Evolutionary conservation across 495 filamentous ascomycete genomes (phyloP), one percentile per base, ranked within the genome.

Genomic region (Penicillium simplicissimum): DNA sequence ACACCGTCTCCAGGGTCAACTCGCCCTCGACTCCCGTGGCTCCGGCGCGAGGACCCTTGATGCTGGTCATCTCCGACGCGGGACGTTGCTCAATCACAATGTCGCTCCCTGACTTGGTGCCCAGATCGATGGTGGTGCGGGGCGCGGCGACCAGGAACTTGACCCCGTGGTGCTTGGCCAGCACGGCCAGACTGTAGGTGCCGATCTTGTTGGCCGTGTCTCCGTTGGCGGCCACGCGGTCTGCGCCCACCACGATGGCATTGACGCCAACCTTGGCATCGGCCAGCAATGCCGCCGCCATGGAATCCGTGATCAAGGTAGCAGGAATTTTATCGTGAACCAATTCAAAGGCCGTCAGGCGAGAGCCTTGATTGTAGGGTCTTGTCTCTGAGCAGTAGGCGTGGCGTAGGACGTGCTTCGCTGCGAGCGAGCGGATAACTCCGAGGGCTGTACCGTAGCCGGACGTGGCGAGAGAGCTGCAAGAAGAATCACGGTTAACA

Each of bases 161-260:
- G 52, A 97, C 83, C 17, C 88, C 90, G 71, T 98, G 96, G 67
- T 91, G 79, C 61, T 82, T 87, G 23, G 95, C 95, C 31, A 95
- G 81, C 4, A 97, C 90, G 11, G 95, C 93, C 33, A 98, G 83
- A 40, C 83, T 76, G 72, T 98, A 98, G n/a, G 95, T 98, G 33
- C 95, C 95, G 59, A 98, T 96, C 78, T 98, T 98, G 74, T 98
- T 98, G 47, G 95, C 95, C 2, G 95, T 98, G 76, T 98, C 95
- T 36, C 95, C 95, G 70, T 98, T 98, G 33, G 91, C 89, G 40
- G 93, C 95, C 10, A 98, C 96, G 52, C 95, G 86, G 72, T 98
- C 95, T 19, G 95, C 95, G 19, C 95, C 95, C 1, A 98, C 96
- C 57, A 98, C 85, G 57, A 98, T 90, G 19, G 91, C 93, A 34